Evolutionary conservation across 2,329 filamentous ascomycete species (phyloP).

Genomic region (Coniochaeta sp.): DNA sequence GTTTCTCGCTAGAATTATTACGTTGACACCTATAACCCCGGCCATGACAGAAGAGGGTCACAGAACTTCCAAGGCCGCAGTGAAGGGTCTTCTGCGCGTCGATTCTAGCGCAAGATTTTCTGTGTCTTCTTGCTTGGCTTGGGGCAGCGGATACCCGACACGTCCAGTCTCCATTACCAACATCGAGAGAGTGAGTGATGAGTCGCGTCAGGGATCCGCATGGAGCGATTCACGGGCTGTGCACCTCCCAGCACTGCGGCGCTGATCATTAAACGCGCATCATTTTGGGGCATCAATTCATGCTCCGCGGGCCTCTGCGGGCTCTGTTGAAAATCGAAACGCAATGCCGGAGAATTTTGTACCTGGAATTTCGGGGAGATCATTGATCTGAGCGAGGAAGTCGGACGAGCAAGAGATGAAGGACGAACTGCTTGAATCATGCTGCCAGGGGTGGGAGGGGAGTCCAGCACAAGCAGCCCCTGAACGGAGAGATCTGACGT

Average conservation of each 20-base stretch:
- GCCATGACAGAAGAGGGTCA: too few relatives aligned
- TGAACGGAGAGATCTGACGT: constrained; percentile 2
- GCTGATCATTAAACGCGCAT: constrained; percentile 3
- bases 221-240: background rate
- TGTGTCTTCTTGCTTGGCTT: too few relatives aligned
- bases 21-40: background rate
- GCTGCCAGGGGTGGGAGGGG: too few relatives aligned
- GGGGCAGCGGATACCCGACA: too few relatives aligned
- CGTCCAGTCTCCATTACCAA: too few relatives aligned
- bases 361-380: background rate
- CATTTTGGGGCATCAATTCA: background rate
- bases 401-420: background rate
- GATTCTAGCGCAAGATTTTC: too few relatives aligned
- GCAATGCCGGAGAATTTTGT: background rate
- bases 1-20: background rate
- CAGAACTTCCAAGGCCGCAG: background rate
- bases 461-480: too few relatives aligned
- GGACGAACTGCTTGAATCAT: constrained; percentile 1
- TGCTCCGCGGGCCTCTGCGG: background rate
- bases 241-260: constrained; percentile 3
- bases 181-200: background rate
- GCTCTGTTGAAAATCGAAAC: background rate
- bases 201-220: background rate
- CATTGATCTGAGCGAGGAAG: background rate
- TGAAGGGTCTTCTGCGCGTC: background rate